Percentiles rank a stretch among this genome's conserved stretches.
These are phyloP conservation scores for Endocarpon pusillum DNA, from an alignment of 495 filamentous ascomycete species.

Conservation along the genomic window DNA sequence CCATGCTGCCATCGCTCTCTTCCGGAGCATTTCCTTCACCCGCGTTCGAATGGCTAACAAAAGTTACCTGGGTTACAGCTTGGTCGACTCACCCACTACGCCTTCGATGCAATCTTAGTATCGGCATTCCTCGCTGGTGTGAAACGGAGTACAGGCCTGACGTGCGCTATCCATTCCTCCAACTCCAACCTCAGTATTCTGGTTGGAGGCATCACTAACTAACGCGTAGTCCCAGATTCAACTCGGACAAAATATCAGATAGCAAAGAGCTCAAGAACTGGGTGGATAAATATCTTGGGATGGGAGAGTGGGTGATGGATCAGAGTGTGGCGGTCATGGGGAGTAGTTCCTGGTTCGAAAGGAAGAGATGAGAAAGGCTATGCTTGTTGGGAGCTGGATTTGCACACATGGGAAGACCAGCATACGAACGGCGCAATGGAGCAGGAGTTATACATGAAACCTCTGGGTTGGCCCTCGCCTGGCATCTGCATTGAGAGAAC, in stretches of 20 bases:
- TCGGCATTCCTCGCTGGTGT: constrained; percentile 93
- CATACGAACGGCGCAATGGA: not conserved
- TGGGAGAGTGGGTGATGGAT: constrained; percentile 97
- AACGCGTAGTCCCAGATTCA: constrained; percentile 56
- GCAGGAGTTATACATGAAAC: constrained; percentile 62
- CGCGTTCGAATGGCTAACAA: no score
- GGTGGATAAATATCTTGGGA: constrained; percentile 86
- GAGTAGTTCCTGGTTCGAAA: constrained; percentile 75
- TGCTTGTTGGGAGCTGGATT: constrained; percentile 6
- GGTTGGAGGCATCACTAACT: constrained; percentile 3
- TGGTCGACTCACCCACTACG: constrained; percentile 82
- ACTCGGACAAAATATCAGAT: constrained; percentile 69
- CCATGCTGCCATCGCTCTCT: no score
- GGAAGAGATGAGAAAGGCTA: constrained; percentile 43
- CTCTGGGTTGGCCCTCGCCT: constrained; percentile 43
- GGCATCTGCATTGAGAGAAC: constrained; percentile 75
- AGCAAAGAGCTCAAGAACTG: constrained; percentile 75
- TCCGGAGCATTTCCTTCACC: no score
- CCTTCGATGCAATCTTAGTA: constrained; percentile 95
- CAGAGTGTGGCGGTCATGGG: constrained; percentile 83
- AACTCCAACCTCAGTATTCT: constrained; percentile 1
- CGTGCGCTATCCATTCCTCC: constrained; percentile 33
- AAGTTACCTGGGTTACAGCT: no score
- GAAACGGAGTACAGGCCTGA: constrained; percentile 88
- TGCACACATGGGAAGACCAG: constrained; percentile 3